These are phyloP conservation scores for Ricinus communis DNA, from an alignment of 345 rosid genomes.

Conservation along the genomic window DNA sequence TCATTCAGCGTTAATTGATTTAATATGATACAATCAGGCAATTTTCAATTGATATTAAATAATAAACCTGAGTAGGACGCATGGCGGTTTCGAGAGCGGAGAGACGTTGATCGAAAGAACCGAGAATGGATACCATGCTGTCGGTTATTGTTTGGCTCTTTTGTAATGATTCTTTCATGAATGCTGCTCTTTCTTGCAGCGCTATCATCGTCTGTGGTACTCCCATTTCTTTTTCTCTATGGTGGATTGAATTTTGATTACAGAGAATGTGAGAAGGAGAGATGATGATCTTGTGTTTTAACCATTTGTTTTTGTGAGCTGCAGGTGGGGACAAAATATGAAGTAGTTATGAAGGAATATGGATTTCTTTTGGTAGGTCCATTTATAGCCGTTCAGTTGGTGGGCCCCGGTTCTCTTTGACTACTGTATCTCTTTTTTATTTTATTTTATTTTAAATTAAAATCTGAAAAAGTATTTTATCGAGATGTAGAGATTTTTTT, in stretches of 20 bases:
- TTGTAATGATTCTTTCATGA: conserved; percentile 64
- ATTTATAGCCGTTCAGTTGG: neutral
- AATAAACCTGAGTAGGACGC: conserved; percentile 90
- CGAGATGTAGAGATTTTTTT: too few species aligned
- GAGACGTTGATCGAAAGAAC: conserved; percentile 96
- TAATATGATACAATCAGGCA: too few species aligned
- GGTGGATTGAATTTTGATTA: neutral
- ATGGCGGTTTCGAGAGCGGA: conserved; percentile 97
- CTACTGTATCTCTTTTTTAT: too few species aligned
- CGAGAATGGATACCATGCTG: conserved; percentile 87
- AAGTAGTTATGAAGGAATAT: conserved; percentile 30
- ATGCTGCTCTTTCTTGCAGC: conserved; percentile 54
- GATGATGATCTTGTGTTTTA: neutral
- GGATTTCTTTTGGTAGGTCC: conserved; percentile 16
- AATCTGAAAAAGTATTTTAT: too few species aligned
- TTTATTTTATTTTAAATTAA: too few species aligned
- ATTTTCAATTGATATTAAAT: too few species aligned
- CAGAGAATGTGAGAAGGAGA: neutral
- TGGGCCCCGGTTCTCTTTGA: too few species aligned
- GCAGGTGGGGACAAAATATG: conserved; percentile 27
- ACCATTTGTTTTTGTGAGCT: neutral
- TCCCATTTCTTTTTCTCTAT: conserved; percentile 39
- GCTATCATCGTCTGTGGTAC: conserved; percentile 65
- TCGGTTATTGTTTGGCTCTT: conserved; percentile 91
- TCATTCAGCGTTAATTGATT: too few species aligned